Evolutionary conservation across 768 basidiomycete genomes (phyloP).

Genomic region (Tulasnella sp.): DNA sequence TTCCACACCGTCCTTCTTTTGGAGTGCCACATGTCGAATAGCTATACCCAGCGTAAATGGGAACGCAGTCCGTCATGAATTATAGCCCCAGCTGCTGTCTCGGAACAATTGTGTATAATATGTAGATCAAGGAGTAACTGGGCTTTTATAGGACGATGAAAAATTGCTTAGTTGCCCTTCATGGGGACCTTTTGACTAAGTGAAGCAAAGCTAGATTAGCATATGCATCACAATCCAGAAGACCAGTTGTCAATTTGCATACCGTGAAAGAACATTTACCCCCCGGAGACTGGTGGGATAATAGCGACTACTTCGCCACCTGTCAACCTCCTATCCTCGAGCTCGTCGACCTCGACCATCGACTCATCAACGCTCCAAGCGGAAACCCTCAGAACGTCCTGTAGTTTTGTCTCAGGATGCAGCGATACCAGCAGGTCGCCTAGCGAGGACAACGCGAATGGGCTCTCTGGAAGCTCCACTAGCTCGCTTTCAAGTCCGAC

Average conservation of each 20-base stretch:
- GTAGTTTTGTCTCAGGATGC: not conserved
- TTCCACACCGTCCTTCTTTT: not conserved
- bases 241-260: not conserved
- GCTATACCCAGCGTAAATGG: not conserved
- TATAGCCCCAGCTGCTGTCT: not conserved
- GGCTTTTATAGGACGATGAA: not conserved
- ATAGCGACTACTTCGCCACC: conserved; percentile 25
- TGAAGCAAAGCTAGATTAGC: too few relatives aligned
- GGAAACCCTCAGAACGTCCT: not conserved
- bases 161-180: too few relatives aligned
- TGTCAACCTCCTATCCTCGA: not conserved
- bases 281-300: conserved; percentile 26
- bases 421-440: not conserved
- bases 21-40: not conserved
- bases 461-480: conserved; percentile 1
- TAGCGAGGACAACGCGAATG: conserved; percentile 5
- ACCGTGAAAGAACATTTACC: not conserved
- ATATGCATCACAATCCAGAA: too few relatives aligned
- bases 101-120: not conserved
- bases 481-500: conserved; percentile 4
- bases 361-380: conserved; percentile 21
- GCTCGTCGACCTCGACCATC: conserved; percentile 13
- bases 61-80: not conserved
- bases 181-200: too few relatives aligned
- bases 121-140: not conserved